phyloP scores from a whole-genome alignment of 768 basidiomycete genomes.

The Hydnomerulius pinastri region DNA sequence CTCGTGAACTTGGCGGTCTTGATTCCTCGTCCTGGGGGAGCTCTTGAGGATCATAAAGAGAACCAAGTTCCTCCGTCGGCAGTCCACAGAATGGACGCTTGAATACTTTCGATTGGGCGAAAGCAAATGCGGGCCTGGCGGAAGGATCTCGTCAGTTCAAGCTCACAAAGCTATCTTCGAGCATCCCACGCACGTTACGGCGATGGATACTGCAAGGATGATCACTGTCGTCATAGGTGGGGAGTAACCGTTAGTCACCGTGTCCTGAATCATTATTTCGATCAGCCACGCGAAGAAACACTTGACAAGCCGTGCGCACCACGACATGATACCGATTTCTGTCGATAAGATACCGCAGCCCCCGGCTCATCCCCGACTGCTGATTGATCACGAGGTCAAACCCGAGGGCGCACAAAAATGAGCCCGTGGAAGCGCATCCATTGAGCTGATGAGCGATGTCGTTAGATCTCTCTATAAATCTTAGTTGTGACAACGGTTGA shows the following conservation, averaged over 20 bases:
- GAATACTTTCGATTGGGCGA: slow-evolving; percentile 55
- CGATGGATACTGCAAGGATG: slow-evolving; percentile 54
- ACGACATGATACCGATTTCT: slow-evolving; percentile 57
- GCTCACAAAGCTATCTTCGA: background rate
- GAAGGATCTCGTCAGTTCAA: background rate
- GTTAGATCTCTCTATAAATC: background rate
- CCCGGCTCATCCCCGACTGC: slow-evolving; percentile 64
- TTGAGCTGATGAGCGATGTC: slow-evolving; percentile 34
- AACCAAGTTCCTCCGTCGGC: slow-evolving; percentile 23
- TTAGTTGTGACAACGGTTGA: slow-evolving; percentile 3
- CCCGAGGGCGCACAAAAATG: slow-evolving; percentile 58
- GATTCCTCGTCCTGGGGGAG: slow-evolving; percentile 22
- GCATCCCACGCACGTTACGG: slow-evolving; percentile 48
- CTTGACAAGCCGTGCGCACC: slow-evolving; percentile 37
- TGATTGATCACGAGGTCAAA: slow-evolving; percentile 57
- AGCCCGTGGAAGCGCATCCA: slow-evolving; percentile 58
- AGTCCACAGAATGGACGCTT: slow-evolving; percentile 46
- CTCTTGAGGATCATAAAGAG: slow-evolving; percentile 28
- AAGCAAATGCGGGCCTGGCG: slow-evolving; percentile 52
- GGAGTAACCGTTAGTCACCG: slow-evolving; percentile 47
- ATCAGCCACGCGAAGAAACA: background rate
- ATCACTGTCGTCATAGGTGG: slow-evolving; percentile 53
- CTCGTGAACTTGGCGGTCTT: slow-evolving; percentile 9
- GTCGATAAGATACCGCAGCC: slow-evolving; percentile 64
- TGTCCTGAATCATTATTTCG: slow-evolving; percentile 40